Percentiles rank a stretch among this genome's conserved stretches.
These are phyloP conservation scores for Isatis tinctoria DNA, from an alignment of 345 rosid species.

Conservation along the genomic window DNA sequence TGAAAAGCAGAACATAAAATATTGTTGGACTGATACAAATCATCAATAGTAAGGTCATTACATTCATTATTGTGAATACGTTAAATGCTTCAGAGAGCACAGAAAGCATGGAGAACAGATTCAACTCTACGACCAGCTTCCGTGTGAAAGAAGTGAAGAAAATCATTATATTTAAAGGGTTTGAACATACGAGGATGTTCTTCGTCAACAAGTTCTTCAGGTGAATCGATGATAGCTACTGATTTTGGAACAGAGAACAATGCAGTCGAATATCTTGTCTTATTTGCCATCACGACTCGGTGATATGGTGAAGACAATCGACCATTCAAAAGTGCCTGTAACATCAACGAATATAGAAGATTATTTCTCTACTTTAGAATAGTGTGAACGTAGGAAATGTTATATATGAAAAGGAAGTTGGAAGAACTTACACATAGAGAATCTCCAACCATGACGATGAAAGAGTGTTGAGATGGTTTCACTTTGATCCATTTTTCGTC, in stretches of 20 bases:
- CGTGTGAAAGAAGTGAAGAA: conserved; percentile 33
- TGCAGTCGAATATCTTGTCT: conserved; percentile 47
- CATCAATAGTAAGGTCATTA: not conserved
- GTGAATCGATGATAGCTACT: conserved; percentile 40
- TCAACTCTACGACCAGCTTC: conserved; percentile 36
- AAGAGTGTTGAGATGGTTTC: conserved; percentile 46
- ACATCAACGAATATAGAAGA: not conserved
- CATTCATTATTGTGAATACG: not conserved
- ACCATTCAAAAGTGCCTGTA: conserved; percentile 70
- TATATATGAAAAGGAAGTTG: not conserved
- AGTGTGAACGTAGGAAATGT: not conserved
- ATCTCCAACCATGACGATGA: conserved; percentile 47
- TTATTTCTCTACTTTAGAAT: not conserved
- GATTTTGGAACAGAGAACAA: conserved; percentile 51
- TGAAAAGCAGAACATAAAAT: not conserved
- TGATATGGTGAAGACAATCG: conserved; percentile 47
- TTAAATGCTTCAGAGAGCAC: conserved; percentile 27
- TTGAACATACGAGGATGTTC: conserved; percentile 50
- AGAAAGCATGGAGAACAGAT: conserved; percentile 38
- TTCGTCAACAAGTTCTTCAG: conserved; percentile 48
- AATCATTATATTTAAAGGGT: conserved; percentile 44
- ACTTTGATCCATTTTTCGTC: conserved; percentile 43
- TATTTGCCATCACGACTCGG: conserved; percentile 57
- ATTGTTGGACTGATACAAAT: not conserved
- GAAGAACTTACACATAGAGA: conserved; percentile 38